Conservation (phyloP, 2,329 filamentous ascomycete species). For the Colletotrichum coccodes region DNA sequence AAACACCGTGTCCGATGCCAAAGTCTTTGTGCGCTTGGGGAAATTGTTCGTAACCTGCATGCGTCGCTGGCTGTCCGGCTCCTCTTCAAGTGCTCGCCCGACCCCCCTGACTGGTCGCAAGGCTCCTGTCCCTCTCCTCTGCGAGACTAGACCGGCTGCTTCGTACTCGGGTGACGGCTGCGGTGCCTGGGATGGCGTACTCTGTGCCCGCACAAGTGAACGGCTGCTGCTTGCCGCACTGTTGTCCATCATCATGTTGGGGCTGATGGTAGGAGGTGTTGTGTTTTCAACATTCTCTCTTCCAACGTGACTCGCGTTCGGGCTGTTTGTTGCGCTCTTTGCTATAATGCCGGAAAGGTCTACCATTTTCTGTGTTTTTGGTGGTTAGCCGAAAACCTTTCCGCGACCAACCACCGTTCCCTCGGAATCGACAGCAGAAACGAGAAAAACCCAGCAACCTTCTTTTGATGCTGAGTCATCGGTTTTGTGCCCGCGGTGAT, state of each 20-base stretch:
- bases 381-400: slow-evolving; percentile 14
- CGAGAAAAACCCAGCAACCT: background rate
- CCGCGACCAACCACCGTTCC: background rate
- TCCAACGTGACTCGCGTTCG: slow-evolving; percentile 2
- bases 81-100: slow-evolving; percentile 20
- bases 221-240: slow-evolving; percentile 8
- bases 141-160: background rate
- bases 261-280: background rate
- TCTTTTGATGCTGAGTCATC: background rate
- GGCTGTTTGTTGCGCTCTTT: slow-evolving; percentile 22
- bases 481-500: background rate
- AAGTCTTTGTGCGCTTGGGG: slow-evolving; percentile 33
- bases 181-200: background rate
- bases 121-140: slow-evolving; percentile 25
- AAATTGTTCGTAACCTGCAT: slow-evolving; percentile 35
- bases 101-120: slow-evolving; percentile 15
- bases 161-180: background rate
- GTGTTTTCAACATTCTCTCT: slow-evolving; percentile 3
- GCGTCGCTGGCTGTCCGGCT: slow-evolving; percentile 28
- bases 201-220: slow-evolving; percentile 6
- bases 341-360: slow-evolving; percentile 33
- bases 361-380: slow-evolving; percentile 33
- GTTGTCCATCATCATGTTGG: slow-evolving; percentile 3
- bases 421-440: background rate
- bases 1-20: slow-evolving; percentile 19